Base-by-base conservation (phyloP, 2,329 filamentous ascomycete species). In the Atkinsonella hypoxylon region DNA sequence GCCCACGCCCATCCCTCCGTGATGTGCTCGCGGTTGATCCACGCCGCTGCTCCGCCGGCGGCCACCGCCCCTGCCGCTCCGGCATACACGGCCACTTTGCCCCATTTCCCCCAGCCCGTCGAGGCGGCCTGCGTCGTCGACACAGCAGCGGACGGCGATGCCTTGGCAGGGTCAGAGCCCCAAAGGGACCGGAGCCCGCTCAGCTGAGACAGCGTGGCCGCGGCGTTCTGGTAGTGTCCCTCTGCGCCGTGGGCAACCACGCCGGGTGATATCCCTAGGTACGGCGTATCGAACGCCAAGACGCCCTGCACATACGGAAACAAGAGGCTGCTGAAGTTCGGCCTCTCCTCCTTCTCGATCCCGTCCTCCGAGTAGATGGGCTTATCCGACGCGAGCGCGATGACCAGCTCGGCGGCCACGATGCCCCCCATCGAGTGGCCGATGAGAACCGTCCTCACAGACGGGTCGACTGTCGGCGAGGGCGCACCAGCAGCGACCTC, bases 341-440 rank as follows among this genome's bases (percentile, higher is more conserved):
- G 59, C 38, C 13, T 18, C 20, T 51, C 32, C 7, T 20, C 58
- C 56, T 70, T 68, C 31, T 67, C 61, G 48, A 68, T 64, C 36
- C 67, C 69, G 59, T 69, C 68, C 52, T 70, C 64, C 36, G 71
- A 71, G 56, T 73, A 71, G 56, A 81, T 75, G 52, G 76, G 75
- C 54, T 69, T 66, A 50, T 81, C 78, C 8, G 73, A 75, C 1
- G 76, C 70, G 48, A 97, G 77, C 40, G 83, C 77, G 58, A 96
- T 79, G 55, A 91, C 75, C 13, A 89, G 85, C 64, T 97, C 93
- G 34, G 89, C 91, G 11, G 89, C 91, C 45, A 97, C 89, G 60
- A 97, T 96, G 59, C 93, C 93, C 58, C 87, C 87, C 87, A 86
- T 96, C 9, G 85, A 90, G 66, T 96, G 90, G 22, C 90, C 90